Evolutionary conservation across 2,329 filamentous ascomycete genomes (phyloP), one percentile per base, ranked within the genome.

Genomic region (Thermochaetoides dissita): DNA sequence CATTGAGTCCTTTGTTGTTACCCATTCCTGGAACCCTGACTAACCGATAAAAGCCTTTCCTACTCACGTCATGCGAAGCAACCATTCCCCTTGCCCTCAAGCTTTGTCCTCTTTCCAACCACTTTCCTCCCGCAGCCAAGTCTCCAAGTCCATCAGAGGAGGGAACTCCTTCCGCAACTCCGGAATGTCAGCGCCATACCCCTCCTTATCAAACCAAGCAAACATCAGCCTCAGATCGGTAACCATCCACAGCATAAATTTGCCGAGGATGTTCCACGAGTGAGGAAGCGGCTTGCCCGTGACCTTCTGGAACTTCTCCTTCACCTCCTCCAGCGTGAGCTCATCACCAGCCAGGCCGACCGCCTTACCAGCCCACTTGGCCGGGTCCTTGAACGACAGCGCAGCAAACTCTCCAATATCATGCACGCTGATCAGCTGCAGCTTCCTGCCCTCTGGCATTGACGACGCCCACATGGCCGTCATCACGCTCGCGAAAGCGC

Each of bases 331-430:
- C 2, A 63, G 52, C 3, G 58, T 63, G 30, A 63, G 36, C 39
- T 55, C 55, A 42, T 63, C 59, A 28, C 56, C 57, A 0, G 55
- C 55, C 3, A 66, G 43, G 8, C 59, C 53, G 10, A 65, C 30
- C 10, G 60, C 61, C 34, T 52, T 51, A 34, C 56, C 54, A 4
- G 40, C 42, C 51, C 57, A 63, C n/a, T 39, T 34, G 5, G 46
- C 46, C 1, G 57, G 54, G 10, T 50, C 36, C 8, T 52, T 34
- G 6, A 63, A 49, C 6, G 61, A 60, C 39, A 52, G 46, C 17
- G 59, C 59, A 5, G 53, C 63, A 40, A 61, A 59, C 29, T 56
- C 35, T 10, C 63, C 63, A 39, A 67, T 61, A 49, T 67, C 63
- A 2, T 49, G 52, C 32, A 58, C 57, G 48, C 59, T 58, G 38